A percentile compares a stretch with the other conserved stretches of the same genome.
These are phyloP conservation scores for Macrophomina phaseolina DNA, from an alignment of 2,329 filamentous ascomycete genomes.

Conservation along the genomic window DNA sequence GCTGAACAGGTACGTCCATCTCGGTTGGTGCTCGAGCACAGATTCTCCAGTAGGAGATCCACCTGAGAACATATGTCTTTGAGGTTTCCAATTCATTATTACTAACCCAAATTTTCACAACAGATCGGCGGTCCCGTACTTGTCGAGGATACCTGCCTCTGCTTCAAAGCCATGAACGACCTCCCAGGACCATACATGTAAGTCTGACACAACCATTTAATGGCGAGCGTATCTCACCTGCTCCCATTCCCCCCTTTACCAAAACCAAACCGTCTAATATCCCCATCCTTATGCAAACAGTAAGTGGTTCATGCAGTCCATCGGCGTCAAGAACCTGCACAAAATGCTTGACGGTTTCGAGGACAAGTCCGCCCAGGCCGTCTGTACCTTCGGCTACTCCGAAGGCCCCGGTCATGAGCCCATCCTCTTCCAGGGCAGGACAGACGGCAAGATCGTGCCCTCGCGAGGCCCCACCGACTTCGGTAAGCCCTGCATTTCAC, in stretches of 20 bases:
- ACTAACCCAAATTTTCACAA: conserved; percentile 24
- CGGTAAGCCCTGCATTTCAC: conserved; percentile 62
- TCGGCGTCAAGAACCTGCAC: conserved; percentile 86
- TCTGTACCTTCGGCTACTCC: conserved; percentile 95
- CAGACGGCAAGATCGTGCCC: conserved; percentile 82
- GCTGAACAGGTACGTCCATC: conserved; percentile 69
- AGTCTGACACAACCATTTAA: conserved; percentile 34
- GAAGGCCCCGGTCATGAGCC: conserved; percentile 83
- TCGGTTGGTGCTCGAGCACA: background rate
- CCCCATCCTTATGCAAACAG: conserved; percentile 53
- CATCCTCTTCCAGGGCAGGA: conserved; percentile 89
- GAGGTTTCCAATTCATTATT: background rate
- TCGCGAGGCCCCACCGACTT: conserved; percentile 81
- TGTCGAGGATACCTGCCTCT: conserved; percentile 94
- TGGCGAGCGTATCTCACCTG: background rate
- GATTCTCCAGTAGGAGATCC: background rate
- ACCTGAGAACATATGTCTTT: background rate
- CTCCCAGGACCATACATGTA: conserved; percentile 97
- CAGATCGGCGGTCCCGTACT: conserved; percentile 86
- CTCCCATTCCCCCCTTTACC: too few species aligned
- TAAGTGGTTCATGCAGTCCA: conserved; percentile 88
- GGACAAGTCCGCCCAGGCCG: conserved; percentile 89
- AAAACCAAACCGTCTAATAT: background rate
- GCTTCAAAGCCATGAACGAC: conserved; percentile 89
- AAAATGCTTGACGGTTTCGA: conserved; percentile 87